These are phyloP conservation scores for Globisporangium heterothallicum DNA, from an alignment of 352 stramenopile genomes.

Conservation along the genomic window DNA sequence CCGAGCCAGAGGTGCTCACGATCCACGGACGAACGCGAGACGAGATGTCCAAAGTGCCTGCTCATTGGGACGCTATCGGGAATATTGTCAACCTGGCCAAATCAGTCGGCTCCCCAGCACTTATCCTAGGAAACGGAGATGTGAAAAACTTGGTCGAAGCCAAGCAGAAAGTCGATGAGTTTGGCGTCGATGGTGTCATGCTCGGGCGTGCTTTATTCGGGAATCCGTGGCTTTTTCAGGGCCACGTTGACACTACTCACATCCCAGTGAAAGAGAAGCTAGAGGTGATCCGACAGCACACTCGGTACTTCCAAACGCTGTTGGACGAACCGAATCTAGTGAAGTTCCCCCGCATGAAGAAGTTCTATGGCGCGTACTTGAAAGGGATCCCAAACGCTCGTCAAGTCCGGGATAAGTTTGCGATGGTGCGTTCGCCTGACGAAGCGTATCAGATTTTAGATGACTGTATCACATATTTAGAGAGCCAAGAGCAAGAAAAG, in stretches of 20 bases:
- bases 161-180: slow-evolving; percentile 54
- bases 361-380: slow-evolving; percentile 74
- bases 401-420: slow-evolving; percentile 56
- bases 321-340: slow-evolving; percentile 37
- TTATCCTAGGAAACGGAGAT: slow-evolving; percentile 80
- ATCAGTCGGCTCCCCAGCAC: slow-evolving; percentile 36
- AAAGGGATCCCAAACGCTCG: slow-evolving; percentile 69
- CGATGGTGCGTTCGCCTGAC: slow-evolving; percentile 29
- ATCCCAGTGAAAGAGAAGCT: slow-evolving; percentile 46
- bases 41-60: slow-evolving; percentile 79
- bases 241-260: slow-evolving; percentile 45
- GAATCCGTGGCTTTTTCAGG: slow-evolving; percentile 80
- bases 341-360: slow-evolving; percentile 72
- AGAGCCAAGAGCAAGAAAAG: slow-evolving; percentile 15
- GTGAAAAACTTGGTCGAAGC: slow-evolving; percentile 62
- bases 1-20: slow-evolving; percentile 65
- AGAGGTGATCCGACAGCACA: slow-evolving; percentile 57
- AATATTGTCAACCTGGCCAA: slow-evolving; percentile 58
- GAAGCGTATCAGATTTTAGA: slow-evolving; percentile 62
- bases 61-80: slow-evolving; percentile 79
- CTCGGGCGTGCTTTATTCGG: slow-evolving; percentile 70
- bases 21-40: slow-evolving; percentile 73
- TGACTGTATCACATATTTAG: slow-evolving; percentile 35
- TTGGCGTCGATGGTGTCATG: slow-evolving; percentile 77
- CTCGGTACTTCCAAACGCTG: slow-evolving; percentile 61